Evolutionary conservation across 768 basidiomycete species (phyloP), one percentile per base, ranked within the genome.

Genomic region (Auriscalpium orientale): DNA sequence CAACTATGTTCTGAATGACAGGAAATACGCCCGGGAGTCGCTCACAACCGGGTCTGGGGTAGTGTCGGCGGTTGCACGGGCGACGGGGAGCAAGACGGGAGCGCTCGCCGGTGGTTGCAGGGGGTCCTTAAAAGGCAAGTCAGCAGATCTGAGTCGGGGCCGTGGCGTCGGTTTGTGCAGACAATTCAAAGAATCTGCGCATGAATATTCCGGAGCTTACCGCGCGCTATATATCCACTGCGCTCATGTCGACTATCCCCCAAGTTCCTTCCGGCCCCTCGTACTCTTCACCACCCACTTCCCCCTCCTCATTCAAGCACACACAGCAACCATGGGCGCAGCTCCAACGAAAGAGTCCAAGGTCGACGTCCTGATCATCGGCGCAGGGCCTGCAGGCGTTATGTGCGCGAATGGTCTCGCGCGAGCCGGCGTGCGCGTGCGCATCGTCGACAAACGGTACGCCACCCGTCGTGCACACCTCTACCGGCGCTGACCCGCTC

Each of bases 391-490:
- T 3, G 72, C 76, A 1, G 81, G 88, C 2, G 66, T 89, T 3
- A 87, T 90, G 85, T 84, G 82, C 56, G 80, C 80, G 22, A 83
- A 84, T 64, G 83, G 77, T 3, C 74, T 87, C 36, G 77, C 74
- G 9, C 75, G 65, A 45, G 80, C 81, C 8, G 83, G 83, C 0
- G 69, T 86, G 36, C 75, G 78, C 37, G 79, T 85, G 21, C 74
- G 79, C 9, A 79, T 87, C 40, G 66, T 87, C 43, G 85, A 87
- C 64, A 71, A 82, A 66, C 71, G 80, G 81, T 79, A 34, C 45
- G 37, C 35, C 10, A 36, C 45, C 9, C 38, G 12, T 21, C 36
- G 11, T 46, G 15, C 7, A n/a, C 15, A 3, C 5, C 8, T 53
- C 1, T 21, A 28, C 20, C 33, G 4, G 5, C 36, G 8, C 58